phyloP scores from a whole-genome alignment of 345 rosid genomes.

The Linum trigynum region DNA sequence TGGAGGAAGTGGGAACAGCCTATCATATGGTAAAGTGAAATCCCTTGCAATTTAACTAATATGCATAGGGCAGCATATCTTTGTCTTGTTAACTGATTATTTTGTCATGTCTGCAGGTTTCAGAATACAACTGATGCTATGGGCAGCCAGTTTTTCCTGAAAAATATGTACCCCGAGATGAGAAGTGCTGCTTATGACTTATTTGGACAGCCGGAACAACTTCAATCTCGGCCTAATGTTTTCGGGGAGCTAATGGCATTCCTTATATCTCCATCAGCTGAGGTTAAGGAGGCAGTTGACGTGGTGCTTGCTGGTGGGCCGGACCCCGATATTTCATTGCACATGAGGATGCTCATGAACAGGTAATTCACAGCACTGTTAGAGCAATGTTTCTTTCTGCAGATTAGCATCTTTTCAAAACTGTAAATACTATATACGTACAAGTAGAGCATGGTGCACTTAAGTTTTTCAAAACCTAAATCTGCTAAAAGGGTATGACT shows the following conservation, averaged over 20 bases:
- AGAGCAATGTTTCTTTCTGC: background rate
- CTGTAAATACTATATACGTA: no score
- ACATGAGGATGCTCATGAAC: conserved; percentile 84
- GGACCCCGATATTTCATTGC: conserved; percentile 83
- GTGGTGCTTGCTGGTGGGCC: conserved; percentile 53
- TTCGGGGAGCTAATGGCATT: conserved; percentile 87
- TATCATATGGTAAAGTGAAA: conserved; percentile 63
- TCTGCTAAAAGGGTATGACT: background rate
- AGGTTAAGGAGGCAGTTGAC: conserved; percentile 65
- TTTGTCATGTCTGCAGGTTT: conserved; percentile 46
- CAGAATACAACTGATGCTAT: conserved; percentile 94
- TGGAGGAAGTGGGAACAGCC: conserved; percentile 88
- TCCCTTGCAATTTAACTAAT: background rate
- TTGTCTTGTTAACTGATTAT: background rate
- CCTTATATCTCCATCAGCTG: conserved; percentile 71
- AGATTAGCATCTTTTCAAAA: no score
- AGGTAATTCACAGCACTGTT: conserved; percentile 32
- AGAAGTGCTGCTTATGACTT: conserved; percentile 57
- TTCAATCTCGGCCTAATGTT: conserved; percentile 57
- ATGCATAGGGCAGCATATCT: conserved; percentile 5
- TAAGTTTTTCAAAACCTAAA: background rate
- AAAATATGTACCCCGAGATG: conserved; percentile 77
- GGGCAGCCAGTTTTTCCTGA: conserved; percentile 85
- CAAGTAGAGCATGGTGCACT: background rate
- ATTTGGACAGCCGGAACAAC: conserved; percentile 56